These are phyloP conservation scores for Alternaria ethzedia DNA, from an alignment of 2,329 filamentous ascomycete species.

Conservation along the genomic window DNA sequence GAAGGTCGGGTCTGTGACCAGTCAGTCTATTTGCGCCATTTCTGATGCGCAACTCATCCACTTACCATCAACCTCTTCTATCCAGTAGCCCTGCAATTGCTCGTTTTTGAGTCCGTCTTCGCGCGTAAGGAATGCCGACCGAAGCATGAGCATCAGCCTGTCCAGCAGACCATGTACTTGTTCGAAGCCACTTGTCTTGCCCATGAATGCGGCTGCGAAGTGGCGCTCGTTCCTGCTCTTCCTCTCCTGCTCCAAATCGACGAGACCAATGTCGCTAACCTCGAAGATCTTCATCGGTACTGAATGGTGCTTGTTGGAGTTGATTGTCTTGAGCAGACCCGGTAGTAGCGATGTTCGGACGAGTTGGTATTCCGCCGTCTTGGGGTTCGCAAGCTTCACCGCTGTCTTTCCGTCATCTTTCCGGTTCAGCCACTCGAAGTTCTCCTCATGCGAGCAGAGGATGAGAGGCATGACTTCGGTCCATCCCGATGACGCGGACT, in stretches of 20 bases:
- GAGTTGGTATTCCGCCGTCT: slow-evolving; percentile 91
- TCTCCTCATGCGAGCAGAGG: slow-evolving; percentile 96
- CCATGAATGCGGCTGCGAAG: slow-evolving; percentile 95
- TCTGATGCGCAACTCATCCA: background rate
- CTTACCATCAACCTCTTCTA: slow-evolving; percentile 83
- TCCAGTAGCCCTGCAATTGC: slow-evolving; percentile 80
- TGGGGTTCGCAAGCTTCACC: slow-evolving; percentile 87
- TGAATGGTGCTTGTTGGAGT: slow-evolving; percentile 88
- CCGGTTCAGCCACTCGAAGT: slow-evolving; percentile 93
- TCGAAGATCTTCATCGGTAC: slow-evolving; percentile 94
- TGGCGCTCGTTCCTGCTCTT: slow-evolving; percentile 90
- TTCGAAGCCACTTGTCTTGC: slow-evolving; percentile 93
- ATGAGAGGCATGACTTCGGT: slow-evolving; percentile 95
- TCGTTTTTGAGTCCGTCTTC: slow-evolving; percentile 69
- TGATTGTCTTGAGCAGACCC: slow-evolving; percentile 88
- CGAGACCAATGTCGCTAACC: slow-evolving; percentile 88
- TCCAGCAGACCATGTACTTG: slow-evolving; percentile 93
- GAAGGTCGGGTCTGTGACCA: slow-evolving; percentile 74
- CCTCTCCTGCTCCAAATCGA: slow-evolving; percentile 80
- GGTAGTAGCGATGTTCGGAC: slow-evolving; percentile 86
- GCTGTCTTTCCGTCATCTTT: slow-evolving; percentile 84
- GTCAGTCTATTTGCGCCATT: slow-evolving; percentile 10
- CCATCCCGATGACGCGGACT: slow-evolving; percentile 95
- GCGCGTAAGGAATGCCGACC: slow-evolving; percentile 76
- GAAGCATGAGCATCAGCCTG: slow-evolving; percentile 89